Percentiles rank a stretch among this genome's conserved stretches.
Conservation (phyloP, 179 eudicot species). For the Silene coronaria region DNA sequence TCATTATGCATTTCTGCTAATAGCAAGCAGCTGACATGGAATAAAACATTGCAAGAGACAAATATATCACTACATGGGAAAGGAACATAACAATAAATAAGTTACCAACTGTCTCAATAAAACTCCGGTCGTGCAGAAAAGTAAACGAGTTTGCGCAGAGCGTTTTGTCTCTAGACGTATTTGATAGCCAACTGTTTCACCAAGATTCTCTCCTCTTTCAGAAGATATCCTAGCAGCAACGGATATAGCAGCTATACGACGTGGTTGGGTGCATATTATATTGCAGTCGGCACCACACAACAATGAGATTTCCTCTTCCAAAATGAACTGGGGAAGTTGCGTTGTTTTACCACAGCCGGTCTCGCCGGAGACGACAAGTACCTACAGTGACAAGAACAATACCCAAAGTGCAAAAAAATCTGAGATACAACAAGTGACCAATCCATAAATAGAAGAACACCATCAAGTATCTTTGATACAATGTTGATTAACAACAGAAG, state of each 20-base stretch:
- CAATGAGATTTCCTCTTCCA: conserved; percentile 82
- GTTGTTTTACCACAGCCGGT: conserved; percentile 99
- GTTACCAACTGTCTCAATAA: conserved; percentile 81
- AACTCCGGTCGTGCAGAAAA: conserved; percentile 95
- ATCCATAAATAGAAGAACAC: neutral
- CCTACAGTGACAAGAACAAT: conserved; percentile 37
- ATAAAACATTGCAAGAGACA: neutral
- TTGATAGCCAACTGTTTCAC: conserved; percentile 93
- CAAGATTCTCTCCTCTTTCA: conserved; percentile 89
- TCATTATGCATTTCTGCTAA: neutral
- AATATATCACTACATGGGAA: neutral
- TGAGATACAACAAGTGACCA: conserved; percentile 1
- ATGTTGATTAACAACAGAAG: neutral
- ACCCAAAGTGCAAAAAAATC: neutral
- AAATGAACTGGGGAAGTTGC: conserved; percentile 89
- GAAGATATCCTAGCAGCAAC: conserved; percentile 87
- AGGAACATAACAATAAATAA: neutral
- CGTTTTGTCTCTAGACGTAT: conserved; percentile 85
- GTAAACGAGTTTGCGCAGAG: conserved; percentile 64
- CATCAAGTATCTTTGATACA: conserved; percentile 5
- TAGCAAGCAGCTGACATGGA: neutral
- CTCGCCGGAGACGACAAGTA: conserved; percentile 95
- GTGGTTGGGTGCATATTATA: conserved; percentile 94
- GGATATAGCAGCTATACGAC: conserved; percentile 96
- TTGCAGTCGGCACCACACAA: conserved; percentile 74